A percentile compares a stretch with the other conserved stretches of the same genome.
These are phyloP conservation scores for Umbelopsis sp. DNA, from an alignment of 192 early-diverging fungal species.

Conservation along the genomic window DNA sequence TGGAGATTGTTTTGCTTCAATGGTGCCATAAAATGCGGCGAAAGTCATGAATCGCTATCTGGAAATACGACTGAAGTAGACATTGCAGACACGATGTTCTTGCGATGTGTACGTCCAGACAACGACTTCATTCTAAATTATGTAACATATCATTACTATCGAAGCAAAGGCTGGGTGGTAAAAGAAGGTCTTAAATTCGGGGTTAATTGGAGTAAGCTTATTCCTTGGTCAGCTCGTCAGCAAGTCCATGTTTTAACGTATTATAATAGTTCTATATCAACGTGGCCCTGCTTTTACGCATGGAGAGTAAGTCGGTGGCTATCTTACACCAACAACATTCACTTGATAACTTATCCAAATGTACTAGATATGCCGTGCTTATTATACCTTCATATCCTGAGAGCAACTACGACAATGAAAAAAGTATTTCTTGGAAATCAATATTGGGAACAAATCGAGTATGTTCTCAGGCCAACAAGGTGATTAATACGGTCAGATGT, in stretches of 20 bases:
- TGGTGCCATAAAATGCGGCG: not conserved
- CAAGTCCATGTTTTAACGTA: not conserved
- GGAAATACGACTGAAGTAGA: too few species aligned
- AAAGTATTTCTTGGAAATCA: not conserved
- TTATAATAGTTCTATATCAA: not conserved
- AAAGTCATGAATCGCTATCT: not conserved
- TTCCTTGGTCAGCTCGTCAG: too few species aligned
- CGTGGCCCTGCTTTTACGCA: slow-evolving; percentile 11
- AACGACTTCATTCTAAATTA: slow-evolving; percentile 67
- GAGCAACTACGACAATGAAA: not conserved
- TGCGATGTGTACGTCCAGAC: not conserved
- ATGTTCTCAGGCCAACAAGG: slow-evolving; percentile 7
- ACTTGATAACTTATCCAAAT: not conserved
- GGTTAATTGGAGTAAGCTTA: slow-evolving; percentile 64
- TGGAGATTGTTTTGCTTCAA: slow-evolving; percentile 37
- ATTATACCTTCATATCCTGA: slow-evolving; percentile 9
- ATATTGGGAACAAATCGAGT: slow-evolving; percentile 1
- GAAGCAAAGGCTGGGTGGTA: slow-evolving; percentile 82
- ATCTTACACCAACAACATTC: not conserved
- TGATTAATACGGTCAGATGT: not conserved
- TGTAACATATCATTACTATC: slow-evolving; percentile 83
- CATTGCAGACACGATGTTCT: not conserved
- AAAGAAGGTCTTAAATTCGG: slow-evolving; percentile 86
- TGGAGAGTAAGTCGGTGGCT: slow-evolving; percentile 3
- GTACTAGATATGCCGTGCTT: not conserved